Evolutionary conservation across 495 filamentous ascomycete genomes (phyloP), one percentile per base, ranked within the genome.

Genomic region (Echria macrotheca): DNA sequence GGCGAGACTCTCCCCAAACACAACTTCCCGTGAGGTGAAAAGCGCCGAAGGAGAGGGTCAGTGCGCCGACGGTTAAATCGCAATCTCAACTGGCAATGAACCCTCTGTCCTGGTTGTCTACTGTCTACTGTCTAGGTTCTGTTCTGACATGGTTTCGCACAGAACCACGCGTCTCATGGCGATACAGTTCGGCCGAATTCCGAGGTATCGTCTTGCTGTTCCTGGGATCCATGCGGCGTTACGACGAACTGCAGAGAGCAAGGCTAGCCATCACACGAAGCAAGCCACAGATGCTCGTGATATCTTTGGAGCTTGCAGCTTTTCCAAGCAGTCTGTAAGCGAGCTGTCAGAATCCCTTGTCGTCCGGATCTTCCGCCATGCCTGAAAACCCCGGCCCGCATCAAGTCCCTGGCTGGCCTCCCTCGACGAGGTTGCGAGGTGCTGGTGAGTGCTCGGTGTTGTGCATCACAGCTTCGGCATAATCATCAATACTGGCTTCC

Each of bases 11-110:
- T 24, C 19, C 17, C 19, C 2, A 10, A 23, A 17, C 14, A 41
- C 21, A 10, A 23, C 38, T 22, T 42, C 18, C 14, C 39, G 14
- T 15, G 9, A 36, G 11, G 17, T 17, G 26, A 7, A n/a, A n/a
- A n/a, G n/a, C n/a, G n/a, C n/a, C n/a, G n/a, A n/a, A n/a, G n/a
- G 31, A 15, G 38, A 44, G 24, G 48, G 48, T 50, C 48, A 50
- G 38, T 50, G 48, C 48, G 48, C 28, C 38, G 25, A 22, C 48
- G 38, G 48, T 17, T 50, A 50, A 35, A 22, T 21, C 26, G 22
- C n/a, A 24, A 18, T 15, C 32, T 24, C 7, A 22, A 22, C 26
- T n/a, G n/a, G n/a, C n/a, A n/a, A 31, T 7, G 26, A 35, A 21
- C 14, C 19, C n/a, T n/a, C n/a, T n/a, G n/a, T n/a, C n/a, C n/a